Evolutionary conservation across 1,139 yeast species (phyloP).

Genomic region (Debaryomyces robertsiae): DNA sequence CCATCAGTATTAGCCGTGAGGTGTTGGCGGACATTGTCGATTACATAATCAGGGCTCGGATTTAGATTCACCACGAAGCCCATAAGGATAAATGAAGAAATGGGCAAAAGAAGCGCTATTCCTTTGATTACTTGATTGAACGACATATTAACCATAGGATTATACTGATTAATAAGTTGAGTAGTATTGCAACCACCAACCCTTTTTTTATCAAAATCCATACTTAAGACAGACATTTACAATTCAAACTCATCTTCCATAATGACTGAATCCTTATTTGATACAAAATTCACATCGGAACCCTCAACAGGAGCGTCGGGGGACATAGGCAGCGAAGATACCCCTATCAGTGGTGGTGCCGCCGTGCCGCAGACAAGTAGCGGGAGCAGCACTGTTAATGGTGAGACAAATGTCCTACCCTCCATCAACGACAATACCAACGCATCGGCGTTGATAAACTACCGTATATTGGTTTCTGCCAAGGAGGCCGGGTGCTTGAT

Average conservation of each 20-base stretch:
- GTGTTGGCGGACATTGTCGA: background rate
- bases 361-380: slow-evolving; percentile 6
- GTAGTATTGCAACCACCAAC: slow-evolving; percentile 3
- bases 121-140: slow-evolving; percentile 6
- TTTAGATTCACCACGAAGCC: slow-evolving; percentile 2
- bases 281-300: slow-evolving; percentile 38
- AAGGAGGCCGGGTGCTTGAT: slow-evolving; percentile 91
- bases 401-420: slow-evolving; percentile 23
- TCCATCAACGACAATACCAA: slow-evolving; percentile 32
- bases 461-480: slow-evolving; percentile 75
- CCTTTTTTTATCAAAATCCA: slow-evolving; percentile 6
- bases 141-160: background rate
- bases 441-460: slow-evolving; percentile 49
- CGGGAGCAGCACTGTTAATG: background rate
- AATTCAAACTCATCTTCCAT: slow-evolving; percentile 3
- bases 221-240: background rate
- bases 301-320: slow-evolving; percentile 14
- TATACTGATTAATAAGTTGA: background rate
- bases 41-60: background rate
- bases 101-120: background rate
- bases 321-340: slow-evolving; percentile 1
- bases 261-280: slow-evolving; percentile 48
- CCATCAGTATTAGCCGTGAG: too few species aligned
- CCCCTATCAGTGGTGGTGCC: slow-evolving; percentile 1
- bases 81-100: slow-evolving; percentile 5